Base-by-base conservation (phyloP, 2,329 filamentous ascomycete species). In the Cladophialophora yegresii region DNA sequence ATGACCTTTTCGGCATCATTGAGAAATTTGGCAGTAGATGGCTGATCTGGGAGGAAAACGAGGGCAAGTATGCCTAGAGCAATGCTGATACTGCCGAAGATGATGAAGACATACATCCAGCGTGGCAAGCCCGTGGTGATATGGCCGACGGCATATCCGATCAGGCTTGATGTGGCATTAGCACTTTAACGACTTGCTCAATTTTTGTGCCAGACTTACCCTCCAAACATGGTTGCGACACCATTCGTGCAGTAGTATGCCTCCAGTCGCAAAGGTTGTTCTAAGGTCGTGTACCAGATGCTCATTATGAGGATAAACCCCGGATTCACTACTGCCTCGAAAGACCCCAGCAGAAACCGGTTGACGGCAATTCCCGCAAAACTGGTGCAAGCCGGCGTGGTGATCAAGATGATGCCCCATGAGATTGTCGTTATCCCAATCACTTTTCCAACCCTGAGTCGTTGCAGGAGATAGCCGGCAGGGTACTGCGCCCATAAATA, bases 201-300 rank as follows among this genome's bases (percentile, higher is more conserved):
- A 59, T 82, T 12, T 1, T 20, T 13, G 77, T 0, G 80, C 30
- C 16, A 12, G 28, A 54, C 20, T 86, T 73, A 73, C 43, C 81
- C 84, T n/a, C 85, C 85, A 61, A 87, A 84, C 81, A 86, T 85
- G 12, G 83, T 85, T 2, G 84, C 85, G 12, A 87, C 77, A 2
- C 85, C 85, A 67, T 87, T 86, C 1, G 82, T 84, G 64, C 66
- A 68, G 51, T 66, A 65, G 57, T 67, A 66, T 1, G 64, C 32
- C 43, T 63, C 67, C 57, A 67, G 30, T 20, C 67, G 55, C 53
- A 67, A 47, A 1, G 67, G 62, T 33, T 69, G 67, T 40, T 69
- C 67, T n/a, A 58, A 51, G 10, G 56, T 43, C 5, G 59, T 63
- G 51, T 69, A 71, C 70, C 70, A 71, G 20, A 65, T 69, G 12